phyloP scores from a whole-genome alignment of 257 asterid species.

The Solanum verrucosum region DNA sequence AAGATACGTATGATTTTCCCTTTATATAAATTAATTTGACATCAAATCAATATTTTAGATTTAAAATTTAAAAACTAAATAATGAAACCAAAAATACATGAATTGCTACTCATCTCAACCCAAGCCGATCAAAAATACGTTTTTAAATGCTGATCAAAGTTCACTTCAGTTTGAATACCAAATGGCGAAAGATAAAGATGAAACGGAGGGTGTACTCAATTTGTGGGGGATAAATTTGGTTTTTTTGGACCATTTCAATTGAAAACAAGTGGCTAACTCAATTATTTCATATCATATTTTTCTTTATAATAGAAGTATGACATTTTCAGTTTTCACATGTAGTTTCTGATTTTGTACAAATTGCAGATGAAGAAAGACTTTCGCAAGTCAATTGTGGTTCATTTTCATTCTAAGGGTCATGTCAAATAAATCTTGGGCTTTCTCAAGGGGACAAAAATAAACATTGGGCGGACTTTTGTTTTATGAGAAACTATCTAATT shows the following conservation, averaged over 20 bases:
- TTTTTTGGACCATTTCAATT: background rate
- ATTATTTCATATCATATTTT: background rate
- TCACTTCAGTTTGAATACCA: background rate
- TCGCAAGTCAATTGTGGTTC: background rate
- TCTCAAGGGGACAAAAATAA: background rate
- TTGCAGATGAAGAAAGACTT: background rate
- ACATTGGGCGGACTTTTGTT: background rate
- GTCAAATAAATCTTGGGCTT: background rate
- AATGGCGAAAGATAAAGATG: background rate
- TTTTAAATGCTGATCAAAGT: background rate
- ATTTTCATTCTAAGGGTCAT: background rate
- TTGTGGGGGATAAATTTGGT: background rate
- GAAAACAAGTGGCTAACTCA: background rate
- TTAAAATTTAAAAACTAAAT: background rate
- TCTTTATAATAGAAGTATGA: background rate
- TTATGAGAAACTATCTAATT: no score
- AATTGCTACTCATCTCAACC: background rate
- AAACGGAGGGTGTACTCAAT: background rate
- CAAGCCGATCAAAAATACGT: background rate
- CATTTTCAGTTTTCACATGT: background rate
- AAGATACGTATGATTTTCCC: background rate
- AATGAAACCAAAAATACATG: background rate
- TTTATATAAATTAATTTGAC: background rate
- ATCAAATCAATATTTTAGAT: background rate
- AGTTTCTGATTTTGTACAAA: background rate